A percentile compares a stretch with the other conserved stretches of the same genome.
phyloP scores from a whole-genome alignment of 306 rosid species.

The Vicia villosa region DNA sequence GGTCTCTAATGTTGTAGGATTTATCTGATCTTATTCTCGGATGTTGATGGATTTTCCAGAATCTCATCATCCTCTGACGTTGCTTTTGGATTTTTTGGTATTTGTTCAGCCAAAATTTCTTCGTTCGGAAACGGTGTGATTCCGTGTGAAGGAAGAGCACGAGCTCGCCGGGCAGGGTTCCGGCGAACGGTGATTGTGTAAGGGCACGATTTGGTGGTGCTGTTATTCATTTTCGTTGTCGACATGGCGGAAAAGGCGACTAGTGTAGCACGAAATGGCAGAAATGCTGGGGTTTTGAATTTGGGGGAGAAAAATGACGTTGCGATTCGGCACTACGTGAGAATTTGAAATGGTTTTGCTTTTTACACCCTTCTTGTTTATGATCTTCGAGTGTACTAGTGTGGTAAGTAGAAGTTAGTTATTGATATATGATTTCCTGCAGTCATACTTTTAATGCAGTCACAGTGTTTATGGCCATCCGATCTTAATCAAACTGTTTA shows the following conservation, averaged over 20 bases:
- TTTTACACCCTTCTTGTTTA: neutral
- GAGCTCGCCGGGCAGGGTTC: conserved; percentile 77
- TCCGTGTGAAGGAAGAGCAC: conserved; percentile 47
- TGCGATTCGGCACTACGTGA: neutral
- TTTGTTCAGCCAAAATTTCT: conserved; percentile 53
- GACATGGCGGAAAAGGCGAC: neutral
- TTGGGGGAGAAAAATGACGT: neutral
- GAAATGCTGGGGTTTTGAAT: neutral
- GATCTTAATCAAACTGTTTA: no score
- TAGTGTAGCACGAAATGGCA: neutral
- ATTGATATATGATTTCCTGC: no score
- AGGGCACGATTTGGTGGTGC: conserved; percentile 49
- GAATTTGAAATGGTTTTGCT: neutral
- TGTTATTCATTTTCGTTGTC: conserved; percentile 42
- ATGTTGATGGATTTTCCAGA: neutral
- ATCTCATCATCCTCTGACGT: neutral
- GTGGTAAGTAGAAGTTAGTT: no score
- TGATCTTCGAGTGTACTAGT: no score
- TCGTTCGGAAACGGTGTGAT: conserved; percentile 57
- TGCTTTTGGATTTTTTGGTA: conserved; percentile 27
- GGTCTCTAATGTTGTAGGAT: no score
- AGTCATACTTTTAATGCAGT: no score
- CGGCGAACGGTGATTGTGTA: conserved; percentile 65
- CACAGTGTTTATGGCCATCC: no score
- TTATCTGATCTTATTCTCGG: no score